phyloP scores from a whole-genome alignment of 2,329 filamentous ascomycete species.

The Ambrosiella xylebori region DNA sequence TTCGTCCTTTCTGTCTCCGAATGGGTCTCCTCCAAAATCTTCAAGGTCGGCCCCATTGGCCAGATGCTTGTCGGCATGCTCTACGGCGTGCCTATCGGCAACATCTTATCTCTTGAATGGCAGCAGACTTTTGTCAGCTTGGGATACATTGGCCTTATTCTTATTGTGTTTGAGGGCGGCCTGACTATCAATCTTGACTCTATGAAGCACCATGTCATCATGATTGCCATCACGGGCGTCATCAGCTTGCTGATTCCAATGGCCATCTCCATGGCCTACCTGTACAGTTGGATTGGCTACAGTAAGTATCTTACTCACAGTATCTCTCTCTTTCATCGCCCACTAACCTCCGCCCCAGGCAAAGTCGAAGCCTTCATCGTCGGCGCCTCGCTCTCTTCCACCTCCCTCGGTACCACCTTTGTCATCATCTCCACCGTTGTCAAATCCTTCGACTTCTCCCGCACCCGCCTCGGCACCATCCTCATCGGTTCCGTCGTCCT shows the following conservation, averaged over 20 bases:
- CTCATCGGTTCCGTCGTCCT: slow-evolving; percentile 30
- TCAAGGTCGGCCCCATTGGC: slow-evolving; percentile 29
- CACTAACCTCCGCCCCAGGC: slow-evolving; percentile 11
- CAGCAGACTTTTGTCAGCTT: slow-evolving; percentile 29
- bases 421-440: slow-evolving; percentile 19
- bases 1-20: slow-evolving; percentile 25
- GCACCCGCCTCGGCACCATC: slow-evolving; percentile 27
- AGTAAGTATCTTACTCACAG: slow-evolving; percentile 5
- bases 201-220: slow-evolving; percentile 26
- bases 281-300: slow-evolving; percentile 27
- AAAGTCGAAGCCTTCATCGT: slow-evolving; percentile 16
- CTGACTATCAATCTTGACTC: slow-evolving; percentile 29
- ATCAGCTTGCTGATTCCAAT: slow-evolving; percentile 30
- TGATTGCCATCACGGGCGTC: slow-evolving; percentile 25
- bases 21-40: slow-evolving; percentile 24
- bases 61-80: slow-evolving; percentile 30
- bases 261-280: slow-evolving; percentile 25
- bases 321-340: not conserved
- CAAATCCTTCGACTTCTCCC: slow-evolving; percentile 23
- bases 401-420: slow-evolving; percentile 21
- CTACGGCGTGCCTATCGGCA: slow-evolving; percentile 27
- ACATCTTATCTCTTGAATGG: slow-evolving; percentile 26
- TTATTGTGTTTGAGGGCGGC: slow-evolving; percentile 35
- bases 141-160: slow-evolving; percentile 30
- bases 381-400: slow-evolving; percentile 20